phyloP scores from a whole-genome alignment of 495 filamentous ascomycete genomes.

The Tuber microsphaerosporum region DNA sequence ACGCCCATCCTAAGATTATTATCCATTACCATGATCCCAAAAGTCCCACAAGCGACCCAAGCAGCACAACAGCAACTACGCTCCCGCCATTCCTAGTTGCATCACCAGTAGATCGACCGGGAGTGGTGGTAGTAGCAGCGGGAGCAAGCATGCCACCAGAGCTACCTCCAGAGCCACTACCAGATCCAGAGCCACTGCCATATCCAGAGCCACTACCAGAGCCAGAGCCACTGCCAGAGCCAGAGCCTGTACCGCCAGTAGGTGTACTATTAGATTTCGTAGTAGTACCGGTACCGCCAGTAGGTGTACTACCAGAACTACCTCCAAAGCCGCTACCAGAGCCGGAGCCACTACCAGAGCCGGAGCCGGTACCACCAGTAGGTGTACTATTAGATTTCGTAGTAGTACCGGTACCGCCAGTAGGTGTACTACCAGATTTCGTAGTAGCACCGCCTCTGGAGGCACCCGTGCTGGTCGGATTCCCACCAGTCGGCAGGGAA shows the following conservation, averaged over 20 bases:
- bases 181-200: not conserved
- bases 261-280: no score
- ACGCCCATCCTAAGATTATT: not conserved
- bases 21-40: not conserved
- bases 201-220: no score
- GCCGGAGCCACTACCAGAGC: no score
- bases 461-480: not conserved
- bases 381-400: no score
- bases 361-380: no score
- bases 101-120: not conserved
- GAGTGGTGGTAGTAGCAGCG: not conserved
- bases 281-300: not conserved
- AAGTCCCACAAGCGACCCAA: not conserved
- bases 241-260: no score
- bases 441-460: not conserved
- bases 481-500: not conserved
- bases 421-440: not conserved
- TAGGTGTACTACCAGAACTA: not conserved
- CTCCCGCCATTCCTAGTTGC: not conserved
- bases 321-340: no score
- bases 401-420: not conserved
- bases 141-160: not conserved
- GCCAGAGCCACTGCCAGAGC: no score
- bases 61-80: not conserved
- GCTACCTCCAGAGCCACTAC: not conserved